Percentiles rank a stretch among this genome's conserved stretches.
These are phyloP conservation scores for Pholiota adiposa DNA, from an alignment of 1,284 basidiomycete genomes.

Conservation along the genomic window DNA sequence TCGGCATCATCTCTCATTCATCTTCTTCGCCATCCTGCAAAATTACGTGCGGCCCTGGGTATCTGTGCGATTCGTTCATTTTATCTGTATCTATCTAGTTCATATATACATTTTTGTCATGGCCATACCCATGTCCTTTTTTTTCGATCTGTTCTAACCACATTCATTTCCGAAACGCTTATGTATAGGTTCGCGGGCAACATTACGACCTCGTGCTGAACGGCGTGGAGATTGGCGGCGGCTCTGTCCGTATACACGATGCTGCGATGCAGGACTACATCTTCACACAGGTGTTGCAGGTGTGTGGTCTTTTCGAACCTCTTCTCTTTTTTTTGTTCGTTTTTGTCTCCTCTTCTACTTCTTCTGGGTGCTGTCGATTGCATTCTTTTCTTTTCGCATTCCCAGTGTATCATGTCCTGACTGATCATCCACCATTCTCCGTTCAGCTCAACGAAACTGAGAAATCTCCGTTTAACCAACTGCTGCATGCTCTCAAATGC, in stretches of 20 bases:
- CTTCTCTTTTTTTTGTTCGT: slow-evolving; percentile 10
- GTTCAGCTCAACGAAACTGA: slow-evolving; percentile 74
- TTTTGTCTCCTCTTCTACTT: slow-evolving; percentile 1
- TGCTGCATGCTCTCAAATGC: slow-evolving; percentile 83
- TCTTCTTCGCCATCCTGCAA: not conserved
- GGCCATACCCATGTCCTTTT: not conserved
- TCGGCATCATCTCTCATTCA: slow-evolving; percentile 1
- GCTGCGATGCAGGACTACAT: slow-evolving; percentile 84
- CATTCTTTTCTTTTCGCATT: not conserved
- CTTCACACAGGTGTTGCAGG: slow-evolving; percentile 79
- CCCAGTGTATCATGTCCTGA: not conserved
- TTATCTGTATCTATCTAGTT: not conserved
- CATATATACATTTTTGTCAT: not conserved
- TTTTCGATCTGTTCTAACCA: not conserved
- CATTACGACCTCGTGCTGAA: slow-evolving; percentile 98
- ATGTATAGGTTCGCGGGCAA: slow-evolving; percentile 81
- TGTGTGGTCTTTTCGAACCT: slow-evolving; percentile 36
- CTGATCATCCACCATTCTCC: not conserved
- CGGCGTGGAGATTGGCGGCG: slow-evolving; percentile 93
- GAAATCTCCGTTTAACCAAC: slow-evolving; percentile 77
- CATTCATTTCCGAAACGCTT: not conserved
- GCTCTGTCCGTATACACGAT: slow-evolving; percentile 92
- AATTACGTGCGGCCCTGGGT: not conserved
- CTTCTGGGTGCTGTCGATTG: not conserved
- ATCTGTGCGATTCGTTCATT: too few relatives aligned